Evolutionary conservation across 1,284 basidiomycete species (phyloP).

Genomic region (Cryptococcus floricola): DNA sequence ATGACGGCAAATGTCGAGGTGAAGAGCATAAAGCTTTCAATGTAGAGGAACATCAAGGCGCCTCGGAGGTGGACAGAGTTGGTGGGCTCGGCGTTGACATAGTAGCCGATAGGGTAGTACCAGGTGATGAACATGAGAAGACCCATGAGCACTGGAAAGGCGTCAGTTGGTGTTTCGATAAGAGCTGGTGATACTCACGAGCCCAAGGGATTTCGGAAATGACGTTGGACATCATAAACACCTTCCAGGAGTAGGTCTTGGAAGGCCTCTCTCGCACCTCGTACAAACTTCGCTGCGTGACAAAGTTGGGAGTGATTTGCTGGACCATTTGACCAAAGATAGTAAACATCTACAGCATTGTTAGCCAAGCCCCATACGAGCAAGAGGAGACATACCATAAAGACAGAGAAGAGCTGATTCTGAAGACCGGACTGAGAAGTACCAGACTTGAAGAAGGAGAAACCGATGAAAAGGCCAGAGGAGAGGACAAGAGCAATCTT

Average conservation of each 20-base stretch:
- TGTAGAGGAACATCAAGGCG: slow-evolving; percentile 43
- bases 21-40: slow-evolving; percentile 48
- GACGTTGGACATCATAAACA: slow-evolving; percentile 54
- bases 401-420: slow-evolving; percentile 68
- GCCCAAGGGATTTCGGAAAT: slow-evolving; percentile 48
- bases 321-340: slow-evolving; percentile 50
- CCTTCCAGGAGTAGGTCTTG: slow-evolving; percentile 78
- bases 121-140: slow-evolving; percentile 50
- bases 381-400: slow-evolving; percentile 38
- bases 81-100: slow-evolving; percentile 44
- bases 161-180: not conserved
- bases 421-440: slow-evolving; percentile 68
- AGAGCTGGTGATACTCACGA: slow-evolving; percentile 8
- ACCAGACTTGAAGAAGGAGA: slow-evolving; percentile 63
- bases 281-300: slow-evolving; percentile 58
- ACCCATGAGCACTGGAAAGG: slow-evolving; percentile 50
- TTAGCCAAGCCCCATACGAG: slow-evolving; percentile 26
- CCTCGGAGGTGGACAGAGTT: slow-evolving; percentile 40
- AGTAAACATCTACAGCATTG: slow-evolving; percentile 32
- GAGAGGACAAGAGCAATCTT: slow-evolving; percentile 57
- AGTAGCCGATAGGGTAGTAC: slow-evolving; percentile 51
- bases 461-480: slow-evolving; percentile 52
- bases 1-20: slow-evolving; percentile 48
- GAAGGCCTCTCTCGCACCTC: slow-evolving; percentile 70
- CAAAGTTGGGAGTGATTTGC: slow-evolving; percentile 52